A percentile compares a stretch with the other conserved stretches of the same genome.
Conservation (phyloP, 768 basidiomycete species). For the Calocybe gangraenosa region DNA sequence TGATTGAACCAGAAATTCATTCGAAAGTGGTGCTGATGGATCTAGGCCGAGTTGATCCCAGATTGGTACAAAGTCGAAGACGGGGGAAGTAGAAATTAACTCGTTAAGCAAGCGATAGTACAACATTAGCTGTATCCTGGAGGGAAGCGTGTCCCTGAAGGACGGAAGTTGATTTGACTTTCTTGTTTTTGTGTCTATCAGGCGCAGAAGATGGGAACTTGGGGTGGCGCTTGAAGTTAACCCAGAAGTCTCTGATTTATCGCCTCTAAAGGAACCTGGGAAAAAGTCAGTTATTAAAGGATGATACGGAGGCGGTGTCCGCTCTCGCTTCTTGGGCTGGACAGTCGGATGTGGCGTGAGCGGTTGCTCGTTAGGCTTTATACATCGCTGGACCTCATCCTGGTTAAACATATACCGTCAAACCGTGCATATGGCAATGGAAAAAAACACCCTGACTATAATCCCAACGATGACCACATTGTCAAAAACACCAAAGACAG, state of each 20-base stretch:
- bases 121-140: slow-evolving; percentile 73
- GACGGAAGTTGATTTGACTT: slow-evolving; percentile 43
- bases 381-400: slow-evolving; percentile 47
- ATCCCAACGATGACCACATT: slow-evolving; percentile 65
- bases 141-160: slow-evolving; percentile 51
- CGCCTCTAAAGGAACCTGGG: background rate
- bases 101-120: slow-evolving; percentile 63
- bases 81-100: slow-evolving; percentile 37
- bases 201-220: slow-evolving; percentile 28
- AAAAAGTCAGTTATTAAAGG: slow-evolving; percentile 12
- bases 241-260: too few species aligned
- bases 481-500: slow-evolving; percentile 74
- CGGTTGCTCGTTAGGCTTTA: slow-evolving; percentile 8
- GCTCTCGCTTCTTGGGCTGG: slow-evolving; percentile 16
- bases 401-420: slow-evolving; percentile 16
- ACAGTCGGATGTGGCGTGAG: slow-evolving; percentile 3
- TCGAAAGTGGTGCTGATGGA: slow-evolving; percentile 42
- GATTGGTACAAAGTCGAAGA: slow-evolving; percentile 49
- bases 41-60: slow-evolving; percentile 48
- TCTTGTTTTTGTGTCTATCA: slow-evolving; percentile 74
- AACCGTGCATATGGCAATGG: background rate
- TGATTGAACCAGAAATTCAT: slow-evolving; percentile 41
- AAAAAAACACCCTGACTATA: slow-evolving; percentile 48
- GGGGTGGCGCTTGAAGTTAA: background rate
- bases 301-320: slow-evolving; percentile 17